phyloP scores from a whole-genome alignment of 2,329 filamentous ascomycete species.

The Dendryphion nanum region DNA sequence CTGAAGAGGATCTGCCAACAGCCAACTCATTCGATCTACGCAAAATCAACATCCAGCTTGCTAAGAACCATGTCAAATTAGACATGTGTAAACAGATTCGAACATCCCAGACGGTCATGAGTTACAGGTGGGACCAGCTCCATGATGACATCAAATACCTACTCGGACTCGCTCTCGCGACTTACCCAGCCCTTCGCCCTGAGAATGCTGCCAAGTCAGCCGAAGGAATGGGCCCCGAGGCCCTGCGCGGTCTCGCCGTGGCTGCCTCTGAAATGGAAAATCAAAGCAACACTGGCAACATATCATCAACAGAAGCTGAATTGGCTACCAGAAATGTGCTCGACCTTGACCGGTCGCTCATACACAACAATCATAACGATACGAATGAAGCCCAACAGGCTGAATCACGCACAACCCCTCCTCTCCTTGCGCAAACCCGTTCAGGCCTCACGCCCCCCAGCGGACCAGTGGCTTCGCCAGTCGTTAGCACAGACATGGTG shows the following conservation, averaged over 20 bases:
- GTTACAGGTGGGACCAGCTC: constrained; percentile 21
- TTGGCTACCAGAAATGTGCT: too few relatives aligned
- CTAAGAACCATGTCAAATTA: constrained; percentile 57
- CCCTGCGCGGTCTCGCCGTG: constrained; percentile 29
- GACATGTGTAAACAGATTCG: constrained; percentile 3
- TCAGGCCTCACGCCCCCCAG: too few relatives aligned
- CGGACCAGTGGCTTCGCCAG: too few relatives aligned
- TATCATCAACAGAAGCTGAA: too few relatives aligned
- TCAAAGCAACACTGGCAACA: too few relatives aligned
- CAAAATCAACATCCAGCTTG: constrained; percentile 65
- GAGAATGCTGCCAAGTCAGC: neutral
- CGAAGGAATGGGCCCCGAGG: constrained; percentile 14
- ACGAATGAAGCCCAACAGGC: too few relatives aligned
- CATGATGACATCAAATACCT: constrained; percentile 13
- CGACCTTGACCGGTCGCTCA: too few relatives aligned
- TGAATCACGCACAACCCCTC: too few relatives aligned
- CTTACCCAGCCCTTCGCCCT: constrained; percentile 12
- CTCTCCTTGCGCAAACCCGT: too few relatives aligned
- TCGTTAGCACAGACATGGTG: too few relatives aligned
- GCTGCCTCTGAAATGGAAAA: constrained; percentile 29
- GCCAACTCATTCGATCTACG: constrained; percentile 12
- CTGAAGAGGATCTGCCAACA: constrained; percentile 7
- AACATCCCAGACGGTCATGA: constrained; percentile 9
- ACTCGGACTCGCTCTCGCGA: constrained; percentile 11
- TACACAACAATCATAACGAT: too few relatives aligned